Evolutionary conservation across 2,329 filamentous ascomycete genomes (phyloP), one percentile per base, ranked within the genome.

Genomic region (Cercospora sp.): DNA sequence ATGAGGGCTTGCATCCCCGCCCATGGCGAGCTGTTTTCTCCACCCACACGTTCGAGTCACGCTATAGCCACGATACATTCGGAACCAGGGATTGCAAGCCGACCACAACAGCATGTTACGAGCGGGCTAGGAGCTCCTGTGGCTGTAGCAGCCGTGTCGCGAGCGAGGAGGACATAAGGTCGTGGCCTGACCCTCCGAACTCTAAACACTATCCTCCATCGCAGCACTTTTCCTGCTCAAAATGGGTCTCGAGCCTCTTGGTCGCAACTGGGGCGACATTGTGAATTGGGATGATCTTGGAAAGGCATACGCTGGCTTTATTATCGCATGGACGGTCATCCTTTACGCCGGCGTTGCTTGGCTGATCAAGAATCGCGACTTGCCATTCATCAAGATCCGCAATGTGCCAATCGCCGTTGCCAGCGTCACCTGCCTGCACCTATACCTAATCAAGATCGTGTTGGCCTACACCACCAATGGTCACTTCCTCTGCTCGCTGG

Each of bases 401-500:
- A 73, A 74, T 64, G 59, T 74, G 31, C 71, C 72, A 13, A 67
- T 74, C 26, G 72, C 72, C 10, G 66, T 74, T 57, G 63, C 67
- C 36, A 72, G 69, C 33, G 72, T 72, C 16, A 63, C 53, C 13
- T 73, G 71, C 67, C 64, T 80, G 3, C 82, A 84, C 68, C 72
- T 83, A 64, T 80, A 79, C 20, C 80, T 82, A n/a, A 77, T 80
- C 10, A 76, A 83, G 28, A 81, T 82, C 7, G 59, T 78, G 9
- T 77, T 81, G 3, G 78, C 84, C 64, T 79, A 79, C 55, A 76
- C 77, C 5, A 74, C 76, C 12, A 79, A 79, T 69, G 77, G 77
- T 42, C 69, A 74, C 59, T 79, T 76, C 70, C 85, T 87, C 0
- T 86, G 86, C 63, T 79, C 83, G 20, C 81, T 81, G 16, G 86